Base-by-base conservation (phyloP, 306 rosid species). In the Castanospermum australe region DNA sequence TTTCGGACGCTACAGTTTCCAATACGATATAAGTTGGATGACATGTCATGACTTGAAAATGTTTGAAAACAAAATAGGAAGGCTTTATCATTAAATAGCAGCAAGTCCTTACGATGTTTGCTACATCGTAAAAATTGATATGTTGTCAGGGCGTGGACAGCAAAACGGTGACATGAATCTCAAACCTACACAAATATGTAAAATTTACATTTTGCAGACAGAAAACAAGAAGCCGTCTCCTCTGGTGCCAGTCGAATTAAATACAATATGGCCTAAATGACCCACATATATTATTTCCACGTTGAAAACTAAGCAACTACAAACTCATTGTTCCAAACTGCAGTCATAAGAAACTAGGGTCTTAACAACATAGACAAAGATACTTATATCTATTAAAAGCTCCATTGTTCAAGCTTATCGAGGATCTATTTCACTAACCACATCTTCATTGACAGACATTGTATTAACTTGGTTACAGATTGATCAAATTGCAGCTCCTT, bases 381-480 rank as follows among this genome's bases (percentile, higher is more conserved):
- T 48, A 35, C 22, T 2, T 8, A 18, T 12, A 21, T 33, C 68
- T 14, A 35, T 1, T 33, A 47, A 14, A 76, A 50, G 0, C 38
- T 48, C 10, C 39, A 61, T 2, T n/a, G 67, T 61, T n/a, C 5
- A 33, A 35, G 71, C 55, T 68, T 75, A 82, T 52, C 85, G 28
- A 57, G 81, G 85, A 52, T 47, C 62, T 22, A 80, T n/a, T 55
- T 84, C 85, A 67, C 76, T 84, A 18, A 68, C 2, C 0, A 65
- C 42, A 47, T 32, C 48, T 71, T 71, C 83, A 47, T 84, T 77
- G 24, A 65, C 68, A 45, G 80, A 63, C 11, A 6, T 6, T 64
- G 79, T 44, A 4, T 17, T 22, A 82, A 74, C 17, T 22, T 68
- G 36, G 75, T 52, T 17, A 41, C 39, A 15, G 78, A 71, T 45